These are phyloP conservation scores for Cryoendolithus antarcticus DNA, from an alignment of 2,329 filamentous ascomycete genomes.

Conservation along the genomic window DNA sequence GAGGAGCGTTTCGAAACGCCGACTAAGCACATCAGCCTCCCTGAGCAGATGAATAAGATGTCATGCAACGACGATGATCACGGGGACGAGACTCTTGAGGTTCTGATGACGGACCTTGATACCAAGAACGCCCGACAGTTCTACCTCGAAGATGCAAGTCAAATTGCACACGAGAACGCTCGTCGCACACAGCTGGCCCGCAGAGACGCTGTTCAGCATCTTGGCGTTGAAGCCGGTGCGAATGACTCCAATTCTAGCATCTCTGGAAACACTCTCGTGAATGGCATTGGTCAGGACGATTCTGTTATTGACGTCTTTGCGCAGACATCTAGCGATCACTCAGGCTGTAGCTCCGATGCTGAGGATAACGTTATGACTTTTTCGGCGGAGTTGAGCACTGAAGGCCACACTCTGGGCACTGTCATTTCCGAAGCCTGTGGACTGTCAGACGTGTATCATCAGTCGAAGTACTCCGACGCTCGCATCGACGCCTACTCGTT, in stretches of 20 bases:
- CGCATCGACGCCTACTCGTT: slow-evolving; percentile 94
- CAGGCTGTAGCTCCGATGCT: slow-evolving; percentile 39
- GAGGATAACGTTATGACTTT: slow-evolving; percentile 43
- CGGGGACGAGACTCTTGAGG: slow-evolving; percentile 61
- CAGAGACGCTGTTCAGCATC: slow-evolving; percentile 45
- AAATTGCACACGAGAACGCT: slow-evolving; percentile 71
- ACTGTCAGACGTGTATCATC: slow-evolving; percentile 77
- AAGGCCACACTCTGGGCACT: slow-evolving; percentile 85
- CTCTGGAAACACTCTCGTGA: slow-evolving; percentile 23
- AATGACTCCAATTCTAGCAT: slow-evolving; percentile 26
- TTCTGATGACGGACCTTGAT: slow-evolving; percentile 57
- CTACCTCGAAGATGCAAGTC: slow-evolving; percentile 71
- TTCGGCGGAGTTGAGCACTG: slow-evolving; percentile 69
- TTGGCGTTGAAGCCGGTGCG: slow-evolving; percentile 47
- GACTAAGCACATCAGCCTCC: slow-evolving; percentile 46
- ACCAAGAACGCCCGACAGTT: slow-evolving; percentile 55
- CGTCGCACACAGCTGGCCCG: slow-evolving; percentile 53
- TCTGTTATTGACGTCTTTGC: slow-evolving; percentile 65
- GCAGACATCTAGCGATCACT: slow-evolving; percentile 54
- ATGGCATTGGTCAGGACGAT: slow-evolving; percentile 18
- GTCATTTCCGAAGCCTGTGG: slow-evolving; percentile 86
- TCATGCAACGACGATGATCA: slow-evolving; percentile 24
- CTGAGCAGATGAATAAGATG: slow-evolving; percentile 38
- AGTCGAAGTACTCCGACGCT: slow-evolving; percentile 76
- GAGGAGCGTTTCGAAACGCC: slow-evolving; percentile 41